Evolutionary conservation across 345 rosid species (phyloP), one percentile per base, ranked within the genome.

Genomic region (Eucalyptus virginea): DNA sequence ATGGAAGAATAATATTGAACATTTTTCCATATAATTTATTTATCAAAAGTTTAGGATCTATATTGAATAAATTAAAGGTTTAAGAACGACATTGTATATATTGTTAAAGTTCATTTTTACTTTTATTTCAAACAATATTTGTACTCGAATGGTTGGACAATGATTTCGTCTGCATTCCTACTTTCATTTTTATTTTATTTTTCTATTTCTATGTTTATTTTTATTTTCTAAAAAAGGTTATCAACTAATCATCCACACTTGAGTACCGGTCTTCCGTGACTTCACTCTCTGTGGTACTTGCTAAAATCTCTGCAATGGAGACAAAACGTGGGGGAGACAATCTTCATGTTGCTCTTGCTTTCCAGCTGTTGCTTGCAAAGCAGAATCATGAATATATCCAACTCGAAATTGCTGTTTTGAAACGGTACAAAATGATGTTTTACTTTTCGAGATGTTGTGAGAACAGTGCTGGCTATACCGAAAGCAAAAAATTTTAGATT

Each of bases 11-110:
- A 40, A 77, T 8, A 21, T 21, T 23, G 9, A 37, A 77, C 47
- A 77, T 37, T 77, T 77, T 19, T 37, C 1, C 28, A 0, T 18
- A 5, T 34, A 3, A 37, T 69, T 7, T 7, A 72, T 72, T 6
- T 72, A 34, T 11, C 0, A 72, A 18, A 18, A 18, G 28, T 6
- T 77, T 12, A 77, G 1, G 7, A 4, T 77, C 0, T 3, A 77
- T 7, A 77, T 77, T 23, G 0, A 77, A 6, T 7, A 2, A 40
- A 77, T 11, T 77, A 77, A 21, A 40, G 0, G 1, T 21, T 40
- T 21, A 40, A 13, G 1, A 11, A 77, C 0, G 9, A 21, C 0
- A 77, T 21, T 77, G 0, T 11, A 19, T 6, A 37, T 77, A 37
- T 2, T 0, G 26, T 19, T 6, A 37, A 72, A 37, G 8, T 77